Evolutionary conservation across 1,139 yeast genomes (phyloP).

Genomic region (Magnusiomyces tetraspermus): DNA sequence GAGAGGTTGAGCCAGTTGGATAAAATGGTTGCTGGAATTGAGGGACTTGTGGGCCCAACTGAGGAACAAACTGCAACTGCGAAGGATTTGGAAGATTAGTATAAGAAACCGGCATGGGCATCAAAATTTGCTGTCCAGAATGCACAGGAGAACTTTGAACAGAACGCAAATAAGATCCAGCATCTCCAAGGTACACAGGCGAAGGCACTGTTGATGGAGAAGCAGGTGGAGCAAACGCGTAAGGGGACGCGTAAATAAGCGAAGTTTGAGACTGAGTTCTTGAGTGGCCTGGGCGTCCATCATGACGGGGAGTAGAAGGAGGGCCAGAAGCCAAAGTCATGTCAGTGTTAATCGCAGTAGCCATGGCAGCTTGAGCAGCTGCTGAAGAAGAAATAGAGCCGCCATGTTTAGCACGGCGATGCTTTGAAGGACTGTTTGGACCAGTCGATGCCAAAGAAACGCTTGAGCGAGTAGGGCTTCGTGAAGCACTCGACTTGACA

Average conservation of each 20-base stretch:
- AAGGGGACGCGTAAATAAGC: conserved; percentile 11
- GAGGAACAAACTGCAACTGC: background rate
- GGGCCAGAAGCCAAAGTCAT: conserved; percentile 10
- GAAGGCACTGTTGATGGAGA: background rate
- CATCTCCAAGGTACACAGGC: background rate
- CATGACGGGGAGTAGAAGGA: conserved; percentile 16
- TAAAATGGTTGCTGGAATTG: background rate
- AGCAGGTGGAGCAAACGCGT: background rate
- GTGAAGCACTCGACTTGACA: background rate
- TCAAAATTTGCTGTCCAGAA: conserved; percentile 3
- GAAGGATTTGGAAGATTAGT: background rate
- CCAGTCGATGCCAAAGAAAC: background rate
- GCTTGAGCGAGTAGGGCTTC: background rate
- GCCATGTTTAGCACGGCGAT: conserved; percentile 10
- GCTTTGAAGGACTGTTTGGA: conserved; percentile 11
- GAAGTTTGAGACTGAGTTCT: conserved; percentile 9
- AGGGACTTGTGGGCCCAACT: background rate
- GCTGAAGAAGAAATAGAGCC: conserved; percentile 8
- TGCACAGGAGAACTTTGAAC: background rate
- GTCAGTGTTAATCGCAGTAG: conserved; percentile 12
- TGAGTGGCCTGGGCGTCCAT: conserved; percentile 7
- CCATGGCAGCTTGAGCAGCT: conserved; percentile 9
- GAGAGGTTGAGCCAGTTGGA: background rate
- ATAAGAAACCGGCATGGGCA: background rate
- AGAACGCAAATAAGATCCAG: background rate